Conservation (phyloP, 2,329 filamentous ascomycete species). For the Fusarium nisikadoi region DNA sequence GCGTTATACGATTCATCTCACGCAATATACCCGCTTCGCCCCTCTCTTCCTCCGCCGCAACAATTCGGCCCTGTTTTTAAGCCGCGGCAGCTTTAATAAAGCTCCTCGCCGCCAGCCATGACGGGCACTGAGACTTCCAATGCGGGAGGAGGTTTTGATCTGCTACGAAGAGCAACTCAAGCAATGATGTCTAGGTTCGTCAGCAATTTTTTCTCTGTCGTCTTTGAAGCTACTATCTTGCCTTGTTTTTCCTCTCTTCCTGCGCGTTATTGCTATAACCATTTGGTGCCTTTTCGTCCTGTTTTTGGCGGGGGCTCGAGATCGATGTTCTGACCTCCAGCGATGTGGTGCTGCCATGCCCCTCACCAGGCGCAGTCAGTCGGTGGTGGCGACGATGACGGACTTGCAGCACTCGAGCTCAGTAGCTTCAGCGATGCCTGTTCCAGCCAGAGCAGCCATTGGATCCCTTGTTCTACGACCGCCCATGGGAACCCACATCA, state of each 20-base stretch:
- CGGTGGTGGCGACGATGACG: slow-evolving; percentile 30
- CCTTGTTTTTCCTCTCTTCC: background rate
- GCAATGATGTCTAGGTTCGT: slow-evolving; percentile 72
- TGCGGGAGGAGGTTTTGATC: slow-evolving; percentile 63
- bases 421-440: slow-evolving; percentile 30
- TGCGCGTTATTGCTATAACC: slow-evolving; percentile 24
- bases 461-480: slow-evolving; percentile 27
- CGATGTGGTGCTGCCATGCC: slow-evolving; percentile 23
- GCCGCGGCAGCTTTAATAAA: slow-evolving; percentile 41
- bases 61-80: slow-evolving; percentile 37
- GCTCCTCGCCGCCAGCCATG: slow-evolving; percentile 56
- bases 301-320: background rate
- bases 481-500: slow-evolving; percentile 34
- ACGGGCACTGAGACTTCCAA: slow-evolving; percentile 59
- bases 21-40: slow-evolving; percentile 20
- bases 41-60: slow-evolving; percentile 34
- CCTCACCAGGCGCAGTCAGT: slow-evolving; percentile 21
- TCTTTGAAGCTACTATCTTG: slow-evolving; percentile 25
- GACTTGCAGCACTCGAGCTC: slow-evolving; percentile 30
- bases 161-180: slow-evolving; percentile 69
- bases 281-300: slow-evolving; percentile 16
- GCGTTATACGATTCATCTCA: slow-evolving; percentile 30
- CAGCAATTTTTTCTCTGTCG: slow-evolving; percentile 37
- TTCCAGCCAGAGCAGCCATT: slow-evolving; percentile 41
- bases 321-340: slow-evolving; percentile 19